Percentiles rank a stretch among this genome's conserved stretches.
phyloP scores from a whole-genome alignment of 75 land plant species.

The Azolla pinnata region DNA sequence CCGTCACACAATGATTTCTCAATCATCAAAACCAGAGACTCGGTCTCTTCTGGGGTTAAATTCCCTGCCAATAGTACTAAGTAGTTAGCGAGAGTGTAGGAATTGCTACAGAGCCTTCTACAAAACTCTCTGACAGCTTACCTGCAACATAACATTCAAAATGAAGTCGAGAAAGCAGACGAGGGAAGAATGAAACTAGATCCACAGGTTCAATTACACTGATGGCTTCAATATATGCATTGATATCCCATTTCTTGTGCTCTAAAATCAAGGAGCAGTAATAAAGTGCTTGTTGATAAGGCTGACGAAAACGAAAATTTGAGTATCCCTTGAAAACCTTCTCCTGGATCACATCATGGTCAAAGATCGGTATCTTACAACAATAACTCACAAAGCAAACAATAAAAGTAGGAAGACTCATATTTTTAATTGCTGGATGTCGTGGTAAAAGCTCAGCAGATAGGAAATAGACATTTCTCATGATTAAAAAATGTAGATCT shows the following conservation, averaged over 20 bases:
- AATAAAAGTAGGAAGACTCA: not conserved
- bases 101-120: too few relatives aligned
- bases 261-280: constrained; percentile 62
- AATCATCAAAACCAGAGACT: constrained; percentile 50
- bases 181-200: constrained; percentile 51
- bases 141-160: constrained; percentile 87
- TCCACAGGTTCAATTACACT: constrained; percentile 48
- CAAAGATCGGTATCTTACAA: too few relatives aligned
- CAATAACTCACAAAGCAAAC: not conserved
- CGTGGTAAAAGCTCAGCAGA: too few relatives aligned
- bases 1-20: constrained; percentile 53
- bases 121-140: constrained; percentile 11
- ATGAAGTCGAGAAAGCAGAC: constrained; percentile 49
- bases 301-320: constrained; percentile 81
- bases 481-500: not conserved
- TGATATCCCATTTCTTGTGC: constrained; percentile 69
- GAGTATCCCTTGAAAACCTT: constrained; percentile 59
- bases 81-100: too few relatives aligned
- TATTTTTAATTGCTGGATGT: too few relatives aligned
- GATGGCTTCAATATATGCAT: constrained; percentile 69
- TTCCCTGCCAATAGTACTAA: constrained; percentile 43
- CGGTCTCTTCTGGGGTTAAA: constrained; percentile 64
- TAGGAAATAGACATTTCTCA: not conserved
- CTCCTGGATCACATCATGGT: too few relatives aligned
- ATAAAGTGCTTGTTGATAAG: constrained; percentile 86